These are phyloP conservation scores for Clarireedia sp. DNA, from an alignment of 2,329 filamentous ascomycete species.

Conservation along the genomic window DNA sequence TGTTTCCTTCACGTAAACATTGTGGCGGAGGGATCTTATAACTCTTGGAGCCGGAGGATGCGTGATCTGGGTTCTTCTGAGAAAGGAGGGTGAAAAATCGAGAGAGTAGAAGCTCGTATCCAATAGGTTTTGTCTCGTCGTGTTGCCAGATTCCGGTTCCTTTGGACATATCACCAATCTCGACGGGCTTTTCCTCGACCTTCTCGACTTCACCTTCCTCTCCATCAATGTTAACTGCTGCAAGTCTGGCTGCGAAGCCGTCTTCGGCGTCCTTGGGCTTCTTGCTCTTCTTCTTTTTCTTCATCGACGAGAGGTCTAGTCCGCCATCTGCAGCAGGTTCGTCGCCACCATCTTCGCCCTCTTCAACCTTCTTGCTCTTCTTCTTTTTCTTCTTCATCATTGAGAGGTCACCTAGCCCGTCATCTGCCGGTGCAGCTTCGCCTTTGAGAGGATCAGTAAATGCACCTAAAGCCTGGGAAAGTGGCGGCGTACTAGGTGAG, in stretches of 20 bases:
- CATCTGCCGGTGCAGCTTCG: conserved; percentile 17
- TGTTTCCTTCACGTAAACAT: conserved; percentile 99
- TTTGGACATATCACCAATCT: conserved; percentile 30
- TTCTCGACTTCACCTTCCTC: conserved; percentile 20
- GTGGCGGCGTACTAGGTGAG: conserved; percentile 57
- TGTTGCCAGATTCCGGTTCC: conserved; percentile 33
- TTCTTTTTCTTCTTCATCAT: conserved; percentile 84
- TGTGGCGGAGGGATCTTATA: conserved; percentile 99
- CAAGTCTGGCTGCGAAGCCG: conserved; percentile 29
- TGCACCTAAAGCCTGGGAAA: conserved; percentile 44
- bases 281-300: conserved; percentile 32
- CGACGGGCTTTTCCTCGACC: conserved; percentile 21
- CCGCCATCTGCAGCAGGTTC: conserved; percentile 40
- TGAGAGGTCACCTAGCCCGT: conserved; percentile 39
- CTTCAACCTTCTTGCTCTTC: conserved; percentile 76
- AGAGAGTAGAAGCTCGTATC: conserved; percentile 75
- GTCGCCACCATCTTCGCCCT: conserved; percentile 54
- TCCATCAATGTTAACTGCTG: conserved; percentile 28
- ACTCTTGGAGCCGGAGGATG: conserved; percentile 79
- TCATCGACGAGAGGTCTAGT: conserved; percentile 34
- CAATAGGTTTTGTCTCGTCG: conserved; percentile 46
- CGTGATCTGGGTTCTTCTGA: conserved; percentile 94
- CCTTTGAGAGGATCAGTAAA: conserved; percentile 42
- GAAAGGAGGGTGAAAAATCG: conserved; percentile 94
- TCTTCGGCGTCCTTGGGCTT: conserved; percentile 30